Evolutionary conservation across 2,329 filamentous ascomycete species (phyloP).

Genomic region (Colletotrichum cereale): DNA sequence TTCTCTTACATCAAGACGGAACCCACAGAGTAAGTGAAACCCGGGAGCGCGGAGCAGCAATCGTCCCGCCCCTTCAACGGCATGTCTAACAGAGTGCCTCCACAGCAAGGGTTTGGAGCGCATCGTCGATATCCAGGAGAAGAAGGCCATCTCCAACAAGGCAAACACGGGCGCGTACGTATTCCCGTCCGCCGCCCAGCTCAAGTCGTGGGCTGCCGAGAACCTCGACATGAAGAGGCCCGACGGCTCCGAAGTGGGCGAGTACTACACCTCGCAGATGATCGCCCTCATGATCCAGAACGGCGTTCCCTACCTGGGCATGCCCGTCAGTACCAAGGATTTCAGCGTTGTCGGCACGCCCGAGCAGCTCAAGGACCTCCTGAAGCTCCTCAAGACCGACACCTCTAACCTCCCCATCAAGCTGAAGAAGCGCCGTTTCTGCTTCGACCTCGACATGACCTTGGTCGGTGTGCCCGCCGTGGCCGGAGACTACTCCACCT

Average conservation of each 20-base stretch:
- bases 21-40: conserved; percentile 28
- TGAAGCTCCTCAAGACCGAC: conserved; percentile 44
- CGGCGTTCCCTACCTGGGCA: conserved; percentile 45
- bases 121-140: conserved; percentile 48
- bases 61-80: no score
- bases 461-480: conserved; percentile 47
- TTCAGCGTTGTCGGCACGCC: conserved; percentile 48
- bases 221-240: conserved; percentile 43
- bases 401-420: conserved; percentile 41
- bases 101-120: conserved; percentile 40
- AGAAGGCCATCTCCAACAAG: conserved; percentile 48
- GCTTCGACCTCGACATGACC: conserved; percentile 49
- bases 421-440: conserved; percentile 48
- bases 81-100: conserved; percentile 3
- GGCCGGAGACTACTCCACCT: conserved; percentile 47
- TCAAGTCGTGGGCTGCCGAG: conserved; percentile 44
- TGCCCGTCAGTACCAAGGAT: conserved; percentile 43
- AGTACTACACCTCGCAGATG: conserved; percentile 47
- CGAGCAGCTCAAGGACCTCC: conserved; percentile 46
- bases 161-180: conserved; percentile 48
- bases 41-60: not conserved
- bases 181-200: conserved; percentile 44
- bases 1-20: conserved; percentile 49
- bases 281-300: conserved; percentile 45
- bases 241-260: conserved; percentile 44